Base-by-base conservation (phyloP, 129 eudicot species). In the Saussurea involucrata region DNA sequence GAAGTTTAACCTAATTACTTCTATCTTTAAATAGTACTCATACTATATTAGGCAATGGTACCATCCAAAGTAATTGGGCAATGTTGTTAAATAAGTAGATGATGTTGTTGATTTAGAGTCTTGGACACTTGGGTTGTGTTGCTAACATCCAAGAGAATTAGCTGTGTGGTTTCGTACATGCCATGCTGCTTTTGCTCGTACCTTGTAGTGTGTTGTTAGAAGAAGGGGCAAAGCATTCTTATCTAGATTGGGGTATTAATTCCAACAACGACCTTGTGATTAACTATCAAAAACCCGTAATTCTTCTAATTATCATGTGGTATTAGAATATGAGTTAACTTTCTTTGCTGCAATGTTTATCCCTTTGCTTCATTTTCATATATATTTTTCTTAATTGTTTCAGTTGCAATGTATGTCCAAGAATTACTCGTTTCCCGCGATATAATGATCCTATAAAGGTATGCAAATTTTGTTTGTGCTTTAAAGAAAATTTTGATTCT, bases 361-460 rank as follows among this genome's bases (percentile, higher is more conserved):
- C 64, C 24, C 8, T 75, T 18, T 40, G 8, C 28, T 27, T 65
- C 31, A 13, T 37, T 5, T 1, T 34, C 29, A 53, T 53, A 63
- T 68, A 2, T 46, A 24, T 21, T 22, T 83, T 77, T 65, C 71
- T 49, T 33, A 68, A 72, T 69, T 84, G 20, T 28, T 65, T 37
- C 92, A 95, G 98, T 68, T 95, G 98, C 86, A 91, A 70, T 11
- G 58, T 63, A 69, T 95, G 98, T 86, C 85, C 87, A 36, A 82
- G 74, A 72, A 77, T 82, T 65, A 95, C 98, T 76, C 97, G 98
- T 81, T 95, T 95, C 87, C 98, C 98, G 31, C 92, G 98, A 78
- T 95, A 91, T 78, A 88, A 74, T 82, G 97, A 95, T 71, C 96
- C 98, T 13, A 21, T 91, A 27, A 95, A 95, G 97, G 98, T 89